Evolutionary conservation across 257 asterid species (phyloP).

Genomic region (Leptodermis oblonga): DNA sequence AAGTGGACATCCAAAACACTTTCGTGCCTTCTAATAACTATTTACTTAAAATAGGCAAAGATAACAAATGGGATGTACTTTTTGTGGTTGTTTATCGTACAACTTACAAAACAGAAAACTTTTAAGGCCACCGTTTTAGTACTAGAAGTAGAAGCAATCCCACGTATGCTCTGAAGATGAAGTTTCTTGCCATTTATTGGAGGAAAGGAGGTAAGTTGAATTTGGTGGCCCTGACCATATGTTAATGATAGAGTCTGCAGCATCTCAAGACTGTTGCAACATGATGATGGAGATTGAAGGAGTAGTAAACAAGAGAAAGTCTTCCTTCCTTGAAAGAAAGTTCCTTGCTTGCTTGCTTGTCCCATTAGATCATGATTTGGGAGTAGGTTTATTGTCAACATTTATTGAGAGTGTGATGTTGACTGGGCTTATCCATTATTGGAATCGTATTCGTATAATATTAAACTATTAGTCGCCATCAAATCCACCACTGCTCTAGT

Average conservation of each 20-base stretch:
- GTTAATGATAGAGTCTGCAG: background rate
- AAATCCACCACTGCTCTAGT: too few species aligned
- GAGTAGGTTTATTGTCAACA: background rate
- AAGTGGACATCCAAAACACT: background rate
- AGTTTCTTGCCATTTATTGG: background rate
- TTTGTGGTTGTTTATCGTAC: background rate
- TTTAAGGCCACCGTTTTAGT: background rate
- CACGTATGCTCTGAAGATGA: background rate
- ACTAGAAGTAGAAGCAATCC: background rate
- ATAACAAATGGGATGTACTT: background rate
- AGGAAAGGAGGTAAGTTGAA: background rate
- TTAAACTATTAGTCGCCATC: too few species aligned
- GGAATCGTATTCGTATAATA: too few species aligned
- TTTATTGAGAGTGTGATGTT: background rate
- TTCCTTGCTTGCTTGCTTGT: background rate
- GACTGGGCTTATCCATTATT: background rate
- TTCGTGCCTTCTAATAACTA: slow-evolving; percentile 9
- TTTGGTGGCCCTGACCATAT: too few species aligned
- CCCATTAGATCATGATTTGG: background rate
- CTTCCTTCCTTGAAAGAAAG: background rate
- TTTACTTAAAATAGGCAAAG: background rate
- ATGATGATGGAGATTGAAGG: background rate
- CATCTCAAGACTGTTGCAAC: background rate
- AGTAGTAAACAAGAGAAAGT: background rate
- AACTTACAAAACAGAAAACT: background rate